These are phyloP conservation scores for Naganishia cerealis DNA, from an alignment of 1,284 basidiomycete genomes.

Conservation along the genomic window DNA sequence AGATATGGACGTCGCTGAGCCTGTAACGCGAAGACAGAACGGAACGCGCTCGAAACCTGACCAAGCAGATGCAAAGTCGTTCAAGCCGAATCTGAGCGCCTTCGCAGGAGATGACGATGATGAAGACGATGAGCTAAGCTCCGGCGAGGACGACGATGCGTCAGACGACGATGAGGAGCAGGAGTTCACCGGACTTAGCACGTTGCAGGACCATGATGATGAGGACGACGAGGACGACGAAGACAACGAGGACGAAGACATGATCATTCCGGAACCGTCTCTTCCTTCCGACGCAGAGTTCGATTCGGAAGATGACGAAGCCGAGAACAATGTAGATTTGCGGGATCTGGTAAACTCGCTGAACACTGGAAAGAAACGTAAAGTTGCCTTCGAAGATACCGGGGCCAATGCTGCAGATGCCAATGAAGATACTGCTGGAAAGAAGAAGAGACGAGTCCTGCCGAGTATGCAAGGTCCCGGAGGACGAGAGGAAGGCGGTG, in stretches of 20 bases:
- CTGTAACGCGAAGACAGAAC: neutral
- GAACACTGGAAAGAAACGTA: slow-evolving; percentile 69
- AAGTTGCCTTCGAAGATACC: slow-evolving; percentile 36
- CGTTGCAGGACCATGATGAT: slow-evolving; percentile 33
- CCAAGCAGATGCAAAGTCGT: slow-evolving; percentile 60
- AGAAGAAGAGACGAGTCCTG: slow-evolving; percentile 45
- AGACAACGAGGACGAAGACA: slow-evolving; percentile 47
- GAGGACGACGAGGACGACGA: slow-evolving; percentile 36
- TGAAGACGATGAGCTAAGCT: slow-evolving; percentile 37
- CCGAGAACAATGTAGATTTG: slow-evolving; percentile 61
- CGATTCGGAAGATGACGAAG: slow-evolving; percentile 58
- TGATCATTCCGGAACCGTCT: slow-evolving; percentile 54
- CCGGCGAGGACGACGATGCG: slow-evolving; percentile 38
- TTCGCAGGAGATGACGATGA: slow-evolving; percentile 36
- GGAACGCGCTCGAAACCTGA: slow-evolving; percentile 50
- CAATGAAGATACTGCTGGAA: slow-evolving; percentile 42
- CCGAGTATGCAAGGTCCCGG: slow-evolving; percentile 52
- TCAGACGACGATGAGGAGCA: slow-evolving; percentile 36
- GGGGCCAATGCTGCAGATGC: slow-evolving; percentile 26
- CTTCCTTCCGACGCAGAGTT: slow-evolving; percentile 49
- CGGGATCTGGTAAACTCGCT: slow-evolving; percentile 75
- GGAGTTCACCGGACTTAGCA: slow-evolving; percentile 24
- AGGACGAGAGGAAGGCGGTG: slow-evolving; percentile 42
- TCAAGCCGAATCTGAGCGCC: slow-evolving; percentile 28
- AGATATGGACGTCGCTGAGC: slow-evolving; percentile 36